Evolutionary conservation across 306 rosid species (phyloP).

Genomic region (Corylus avellana): DNA sequence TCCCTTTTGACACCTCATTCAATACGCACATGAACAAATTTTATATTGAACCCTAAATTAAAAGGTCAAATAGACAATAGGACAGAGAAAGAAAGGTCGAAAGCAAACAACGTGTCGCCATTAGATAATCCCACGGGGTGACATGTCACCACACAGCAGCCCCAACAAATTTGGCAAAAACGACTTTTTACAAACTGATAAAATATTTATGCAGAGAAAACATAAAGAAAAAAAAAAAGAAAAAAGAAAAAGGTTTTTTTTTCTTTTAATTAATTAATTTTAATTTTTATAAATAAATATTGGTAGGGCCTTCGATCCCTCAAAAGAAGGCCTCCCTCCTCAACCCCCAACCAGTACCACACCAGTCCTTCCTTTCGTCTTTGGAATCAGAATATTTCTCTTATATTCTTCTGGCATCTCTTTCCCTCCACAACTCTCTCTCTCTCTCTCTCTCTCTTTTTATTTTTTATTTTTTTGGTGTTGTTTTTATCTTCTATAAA

Average conservation of each 20-base stretch:
- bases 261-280: too few species aligned
- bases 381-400: neutral
- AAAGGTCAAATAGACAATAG: neutral
- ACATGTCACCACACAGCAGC: neutral
- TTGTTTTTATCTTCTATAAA: neutral
- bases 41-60: too few species aligned
- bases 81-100: neutral
- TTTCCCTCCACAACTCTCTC: neutral
- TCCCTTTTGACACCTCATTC: too few species aligned
- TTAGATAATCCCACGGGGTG: neutral
- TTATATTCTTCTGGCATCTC: slow-evolving; percentile 12
- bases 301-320: too few species aligned
- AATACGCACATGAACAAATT: too few species aligned
- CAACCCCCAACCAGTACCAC: too few species aligned
- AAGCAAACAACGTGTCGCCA: neutral
- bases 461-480: neutral
- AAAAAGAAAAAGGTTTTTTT: too few species aligned
- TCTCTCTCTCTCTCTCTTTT: neutral
- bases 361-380: too few species aligned
- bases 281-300: too few species aligned
- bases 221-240: neutral
- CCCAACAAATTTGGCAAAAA: too few species aligned
- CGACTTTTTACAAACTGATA: too few species aligned
- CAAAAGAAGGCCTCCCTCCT: too few species aligned
- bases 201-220: neutral